Evolutionary conservation across 345 rosid genomes (phyloP), one percentile per base, ranked within the genome.

Genomic region (Anastatica hierochuntica): DNA sequence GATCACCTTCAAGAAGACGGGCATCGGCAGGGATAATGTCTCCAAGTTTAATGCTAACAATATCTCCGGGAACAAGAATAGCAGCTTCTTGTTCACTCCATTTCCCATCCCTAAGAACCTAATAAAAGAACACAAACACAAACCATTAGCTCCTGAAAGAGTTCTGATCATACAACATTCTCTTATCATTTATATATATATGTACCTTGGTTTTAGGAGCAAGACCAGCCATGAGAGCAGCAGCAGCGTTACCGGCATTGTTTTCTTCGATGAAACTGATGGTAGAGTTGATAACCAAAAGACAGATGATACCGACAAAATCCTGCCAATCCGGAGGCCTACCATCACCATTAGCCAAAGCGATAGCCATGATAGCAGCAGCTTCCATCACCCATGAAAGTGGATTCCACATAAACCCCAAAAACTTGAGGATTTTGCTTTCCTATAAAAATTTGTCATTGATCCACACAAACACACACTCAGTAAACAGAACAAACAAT

Each of bases 321-420:
- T 90, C 98, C 75, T 87, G 84, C 96, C 96, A 84, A 67, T 87
- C 94, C 5, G 94, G 94, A 47, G 96, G 84, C 75, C 74, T 76
- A 26, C 76, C 72, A 0, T 51, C 66, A 23, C 96, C 96, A 7
- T 88, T 84, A 1, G 96, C 96, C 65, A 87, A 60, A 7, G 78
- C 96, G 56, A 88, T 84, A 29, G 96, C 94, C 96, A 88, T 88
- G 7, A 88, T 15, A 14, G 96, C 96, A 58, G 94, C 94, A 56
- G 85, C 67, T 66, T 88, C 96, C 96, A 88, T 84, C 41, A 84
- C 96, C 96, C 94, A 84, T 23, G 96, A 87, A 11, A 87, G 74
- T 1, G 94, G 94, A 58, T 88, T 88, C 90, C 94, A 84, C 96
- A 88, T 82, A 68, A 88, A 88, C 38, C 96, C 96, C 67, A 84